Base-by-base conservation (phyloP, 345 rosid species). In the Laguncularia racemosa region DNA sequence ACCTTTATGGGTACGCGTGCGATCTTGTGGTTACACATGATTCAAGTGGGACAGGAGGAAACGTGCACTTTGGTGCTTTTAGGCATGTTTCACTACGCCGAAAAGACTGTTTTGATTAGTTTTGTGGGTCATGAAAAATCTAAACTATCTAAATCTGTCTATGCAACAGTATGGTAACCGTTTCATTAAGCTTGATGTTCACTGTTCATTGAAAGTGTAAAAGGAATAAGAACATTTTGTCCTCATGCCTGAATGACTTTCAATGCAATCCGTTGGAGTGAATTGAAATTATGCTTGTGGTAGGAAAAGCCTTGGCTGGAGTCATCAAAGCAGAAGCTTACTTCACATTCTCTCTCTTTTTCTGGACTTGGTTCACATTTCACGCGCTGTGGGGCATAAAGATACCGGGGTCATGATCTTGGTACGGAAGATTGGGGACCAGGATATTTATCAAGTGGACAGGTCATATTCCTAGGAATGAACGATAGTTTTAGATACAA, bases 21-120 rank as follows among this genome's bases (percentile, higher is more conserved):
- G 23, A 56, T 56, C 68, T 64, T 56, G 54, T 49, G 56, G 45
- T 20, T 44, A 3, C 8, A 21, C 48, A 18, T 55, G 54, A 28
- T 61, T 53, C 38, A 44, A 13, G 8, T 48, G 16, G n/a, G 50
- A 44, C 20, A 38, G 26, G 50, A 20, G 58, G 48, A 33, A 53
- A 49, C 46, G 33, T 26, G n/a, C 46, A 55, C 48, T 62, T 62
- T 53, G 19, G 28, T 19, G 57, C 53, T 43, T 47, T 14, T 55
- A 17, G 52, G 48, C 50, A 50, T 59, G 16, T 49, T 49, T 59
- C 63, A 6, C 20, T 2, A 3, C 12, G 9, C 43, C 16, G 56
- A 51, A 19, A 44, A n/a, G 15, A 38, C 16, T 14, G 57, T n/a
- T 9, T 33, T 33, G 40, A 33, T 33, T 33, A 6, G 40, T 33